These are phyloP conservation scores for Aspergillus piperis DNA, from an alignment of 2,329 filamentous ascomycete species.

Conservation along the genomic window DNA sequence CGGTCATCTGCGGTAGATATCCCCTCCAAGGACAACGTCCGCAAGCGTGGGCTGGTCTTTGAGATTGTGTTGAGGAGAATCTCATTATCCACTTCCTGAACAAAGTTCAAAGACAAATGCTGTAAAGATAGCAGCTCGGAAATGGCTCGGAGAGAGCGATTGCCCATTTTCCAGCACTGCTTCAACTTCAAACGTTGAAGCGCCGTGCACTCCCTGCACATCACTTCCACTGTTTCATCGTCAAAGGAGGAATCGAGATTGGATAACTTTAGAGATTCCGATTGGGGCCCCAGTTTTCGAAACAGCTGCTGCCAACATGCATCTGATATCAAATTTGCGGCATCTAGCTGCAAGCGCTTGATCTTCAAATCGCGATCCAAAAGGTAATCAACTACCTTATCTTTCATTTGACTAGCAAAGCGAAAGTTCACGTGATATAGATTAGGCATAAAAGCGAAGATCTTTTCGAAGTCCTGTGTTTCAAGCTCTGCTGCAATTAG, in stretches of 20 bases:
- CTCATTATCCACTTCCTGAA: conserved; percentile 56
- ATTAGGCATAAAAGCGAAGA: conserved; percentile 73
- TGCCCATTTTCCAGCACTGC: conserved; percentile 73
- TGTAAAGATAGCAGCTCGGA: conserved; percentile 64
- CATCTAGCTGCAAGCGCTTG: conserved; percentile 75
- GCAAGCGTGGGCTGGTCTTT: conserved; percentile 65
- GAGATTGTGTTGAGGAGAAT: conserved; percentile 63
- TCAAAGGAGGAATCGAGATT: conserved; percentile 82
- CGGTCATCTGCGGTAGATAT: conserved; percentile 68
- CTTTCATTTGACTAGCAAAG: conserved; percentile 90
- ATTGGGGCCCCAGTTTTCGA: conserved; percentile 61
- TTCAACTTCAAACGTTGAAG: conserved; percentile 76
- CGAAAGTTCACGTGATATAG: conserved; percentile 73
- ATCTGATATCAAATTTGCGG: conserved; percentile 79
- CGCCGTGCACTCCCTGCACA: conserved; percentile 66
- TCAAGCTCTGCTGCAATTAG: conserved; percentile 58
- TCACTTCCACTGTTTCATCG: conserved; percentile 65
- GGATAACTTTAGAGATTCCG: conserved; percentile 74
- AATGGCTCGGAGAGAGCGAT: conserved; percentile 66
- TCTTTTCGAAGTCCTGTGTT: conserved; percentile 73
- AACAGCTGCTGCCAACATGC: conserved; percentile 73
- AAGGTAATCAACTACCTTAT: conserved; percentile 78
- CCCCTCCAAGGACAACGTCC: conserved; percentile 73
- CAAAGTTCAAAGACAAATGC: conserved; percentile 73
- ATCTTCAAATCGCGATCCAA: conserved; percentile 69